Evolutionary conservation across 306 rosid genomes (phyloP), one percentile per base, ranked within the genome.

Genomic region (Quercus robur): DNA sequence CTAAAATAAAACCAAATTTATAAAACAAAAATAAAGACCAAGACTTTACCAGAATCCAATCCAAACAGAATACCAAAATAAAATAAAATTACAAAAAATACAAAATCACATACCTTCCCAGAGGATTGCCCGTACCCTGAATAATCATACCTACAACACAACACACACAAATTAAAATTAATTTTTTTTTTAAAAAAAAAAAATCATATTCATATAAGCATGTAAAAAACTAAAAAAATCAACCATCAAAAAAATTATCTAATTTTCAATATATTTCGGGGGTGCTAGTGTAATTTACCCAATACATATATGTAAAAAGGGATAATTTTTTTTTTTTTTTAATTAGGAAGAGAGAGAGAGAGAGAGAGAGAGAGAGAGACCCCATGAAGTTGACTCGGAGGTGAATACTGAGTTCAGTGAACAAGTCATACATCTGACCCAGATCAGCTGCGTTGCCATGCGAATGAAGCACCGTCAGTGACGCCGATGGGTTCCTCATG

Each of bases 391-490:
- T 93, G 80, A 93, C 92, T 80, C 97, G 85, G 75, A 95, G 99
- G 67, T 90, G 92, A 68, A 79, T 35, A 84, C 99, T 93, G 81
- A 95, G 98, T 74, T 93, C 94, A 30, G 85, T 75, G 81, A 95
- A 93, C 80, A 91, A 85, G 76, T 90, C 97, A 87, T 90, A 91
- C 97, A 95, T 95, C 94, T 91, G 99, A 70, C 97, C 97, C 83
- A 95, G 91, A 95, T 95, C 98, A 80, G 99, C 96, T 1, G 98
- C 99, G 81, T 95, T 95, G 0, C 99, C 99, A 66, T 95, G 99
- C 1, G 99, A 95, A 77, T 91, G 91, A 1, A 95, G 88, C 56
- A 95, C 23, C 1, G 99, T 93, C 15, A 91, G 75, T 56, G 91
- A 81, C 25, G 99, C 99, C 35, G 86, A 85, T 17, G 90, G 89